phyloP scores from a whole-genome alignment of 1,139 yeast genomes.

The Zygosaccharomyces pseudobailii region DNA sequence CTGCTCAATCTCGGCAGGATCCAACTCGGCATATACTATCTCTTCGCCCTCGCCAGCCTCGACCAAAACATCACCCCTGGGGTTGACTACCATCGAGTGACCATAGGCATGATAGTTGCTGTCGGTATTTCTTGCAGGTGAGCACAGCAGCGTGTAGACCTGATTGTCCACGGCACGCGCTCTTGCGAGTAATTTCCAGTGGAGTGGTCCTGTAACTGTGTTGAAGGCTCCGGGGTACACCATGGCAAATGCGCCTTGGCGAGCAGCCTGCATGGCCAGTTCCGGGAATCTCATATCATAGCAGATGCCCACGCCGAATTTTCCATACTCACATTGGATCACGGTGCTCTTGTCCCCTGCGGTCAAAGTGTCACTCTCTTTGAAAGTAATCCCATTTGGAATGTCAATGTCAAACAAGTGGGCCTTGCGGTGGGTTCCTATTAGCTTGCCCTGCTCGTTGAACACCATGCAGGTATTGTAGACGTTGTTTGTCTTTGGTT shows the following conservation, averaged over 20 bases:
- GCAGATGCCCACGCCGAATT: slow-evolving; percentile 84
- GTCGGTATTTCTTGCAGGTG: slow-evolving; percentile 78
- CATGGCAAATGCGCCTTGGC: slow-evolving; percentile 79
- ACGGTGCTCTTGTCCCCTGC: slow-evolving; percentile 82
- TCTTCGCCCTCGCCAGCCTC: slow-evolving; percentile 88
- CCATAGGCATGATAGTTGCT: slow-evolving; percentile 85
- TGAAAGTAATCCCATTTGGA: slow-evolving; percentile 81
- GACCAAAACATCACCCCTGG: slow-evolving; percentile 70
- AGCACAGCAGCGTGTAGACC: slow-evolving; percentile 69
- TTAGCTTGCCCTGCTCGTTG: slow-evolving; percentile 60
- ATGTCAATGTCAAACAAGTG: slow-evolving; percentile 90
- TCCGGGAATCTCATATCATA: slow-evolving; percentile 93
- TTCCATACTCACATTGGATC: slow-evolving; percentile 65
- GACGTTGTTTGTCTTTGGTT: slow-evolving; percentile 48
- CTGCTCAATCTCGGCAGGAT: slow-evolving; percentile 54
- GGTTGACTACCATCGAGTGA: slow-evolving; percentile 83
- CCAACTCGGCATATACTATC: slow-evolving; percentile 73
- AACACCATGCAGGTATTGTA: slow-evolving; percentile 84
- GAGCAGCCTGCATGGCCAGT: slow-evolving; percentile 73
- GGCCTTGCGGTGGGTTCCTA: slow-evolving; percentile 83
- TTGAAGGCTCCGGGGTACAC: slow-evolving; percentile 94
- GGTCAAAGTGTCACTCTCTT: slow-evolving; percentile 69
- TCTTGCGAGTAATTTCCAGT: slow-evolving; percentile 84
- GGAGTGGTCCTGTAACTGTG: slow-evolving; percentile 92
- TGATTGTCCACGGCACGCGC: slow-evolving; percentile 90